Conservation (phyloP, 805 yeast species). For the Limtongia smithiae region DNA sequence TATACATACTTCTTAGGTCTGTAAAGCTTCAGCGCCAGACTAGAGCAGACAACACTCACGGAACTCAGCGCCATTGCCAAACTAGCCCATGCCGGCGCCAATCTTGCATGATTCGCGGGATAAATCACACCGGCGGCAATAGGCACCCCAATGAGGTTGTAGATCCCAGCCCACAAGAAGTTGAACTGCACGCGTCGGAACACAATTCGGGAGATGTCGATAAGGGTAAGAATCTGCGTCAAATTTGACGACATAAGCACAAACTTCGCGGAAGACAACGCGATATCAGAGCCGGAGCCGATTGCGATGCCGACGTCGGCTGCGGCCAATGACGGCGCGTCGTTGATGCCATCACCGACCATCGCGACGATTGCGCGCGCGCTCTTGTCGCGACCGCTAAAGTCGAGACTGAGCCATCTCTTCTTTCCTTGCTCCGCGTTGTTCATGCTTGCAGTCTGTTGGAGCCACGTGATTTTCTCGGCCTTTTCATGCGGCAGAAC, state of each 20-base stretch:
- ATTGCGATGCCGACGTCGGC: slow-evolving; percentile 78
- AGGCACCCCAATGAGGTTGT: slow-evolving; percentile 82
- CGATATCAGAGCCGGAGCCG: slow-evolving; percentile 73
- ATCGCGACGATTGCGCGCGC: slow-evolving; percentile 53
- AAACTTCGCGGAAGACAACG: slow-evolving; percentile 70
- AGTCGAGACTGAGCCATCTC: too few species aligned
- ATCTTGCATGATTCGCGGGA: slow-evolving; percentile 64
- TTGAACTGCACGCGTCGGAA: slow-evolving; percentile 73
- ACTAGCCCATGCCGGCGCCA: slow-evolving; percentile 88
- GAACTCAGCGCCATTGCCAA: slow-evolving; percentile 92
- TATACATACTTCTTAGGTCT: slow-evolving; percentile 21
- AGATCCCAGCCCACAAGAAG: slow-evolving; percentile 81
- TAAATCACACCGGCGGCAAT: slow-evolving; percentile 89
- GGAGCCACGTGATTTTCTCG: slow-evolving; percentile 53
- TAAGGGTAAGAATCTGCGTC: slow-evolving; percentile 50
- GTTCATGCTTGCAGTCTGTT: slow-evolving; percentile 40
- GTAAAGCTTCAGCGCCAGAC: slow-evolving; percentile 62
- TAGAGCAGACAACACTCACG: slow-evolving; percentile 79
- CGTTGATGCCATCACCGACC: slow-evolving; percentile 84
- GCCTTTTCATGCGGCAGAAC: slow-evolving; percentile 75
- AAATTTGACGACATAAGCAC: slow-evolving; percentile 54
- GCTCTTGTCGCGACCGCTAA: slow-evolving; percentile 24
- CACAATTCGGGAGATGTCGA: slow-evolving; percentile 67
- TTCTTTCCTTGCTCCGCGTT: too few species aligned
- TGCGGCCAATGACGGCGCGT: slow-evolving; percentile 71